These are phyloP conservation scores for Malassezia equina DNA, from an alignment of 1,284 basidiomycete genomes.

Conservation along the genomic window DNA sequence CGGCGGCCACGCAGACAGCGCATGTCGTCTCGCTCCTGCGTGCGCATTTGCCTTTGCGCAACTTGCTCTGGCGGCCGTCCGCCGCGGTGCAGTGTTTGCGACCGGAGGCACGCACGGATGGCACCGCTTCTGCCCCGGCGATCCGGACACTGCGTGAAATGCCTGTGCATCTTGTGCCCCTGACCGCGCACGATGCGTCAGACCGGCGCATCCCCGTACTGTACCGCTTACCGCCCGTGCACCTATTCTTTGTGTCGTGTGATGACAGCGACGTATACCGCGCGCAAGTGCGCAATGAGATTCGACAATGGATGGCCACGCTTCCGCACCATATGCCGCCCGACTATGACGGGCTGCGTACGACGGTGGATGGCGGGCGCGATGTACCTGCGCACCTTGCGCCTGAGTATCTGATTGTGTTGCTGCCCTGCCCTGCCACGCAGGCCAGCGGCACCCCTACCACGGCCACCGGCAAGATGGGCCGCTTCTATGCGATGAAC, in stretches of 20 bases:
- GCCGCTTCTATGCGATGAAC: slow-evolving; percentile 59
- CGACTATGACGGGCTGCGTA: slow-evolving; percentile 20
- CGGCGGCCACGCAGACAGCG: slow-evolving; percentile 25
- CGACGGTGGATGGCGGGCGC: slow-evolving; percentile 37
- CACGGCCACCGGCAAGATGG: slow-evolving; percentile 25
- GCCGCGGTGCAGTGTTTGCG: not conserved
- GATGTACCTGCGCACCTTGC: slow-evolving; percentile 20
- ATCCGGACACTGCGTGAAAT: slow-evolving; percentile 10
- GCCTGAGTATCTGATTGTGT: slow-evolving; percentile 44
- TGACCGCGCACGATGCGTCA: not conserved
- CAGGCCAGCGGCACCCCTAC: slow-evolving; percentile 64
- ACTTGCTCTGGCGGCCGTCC: slow-evolving; percentile 40
- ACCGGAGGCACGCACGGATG: not conserved
- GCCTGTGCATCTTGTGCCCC: slow-evolving; percentile 8
- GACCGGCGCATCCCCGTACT: not conserved
- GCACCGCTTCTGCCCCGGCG: slow-evolving; percentile 1
- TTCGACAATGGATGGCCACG: slow-evolving; percentile 40
- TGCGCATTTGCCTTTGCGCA: slow-evolving; percentile 41
- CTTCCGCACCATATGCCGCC: slow-evolving; percentile 20
- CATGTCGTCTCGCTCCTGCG: slow-evolving; percentile 29
- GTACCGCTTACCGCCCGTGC: slow-evolving; percentile 27
- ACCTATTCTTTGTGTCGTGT: slow-evolving; percentile 41
- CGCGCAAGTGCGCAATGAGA: slow-evolving; percentile 39
- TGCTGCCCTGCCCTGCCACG: slow-evolving; percentile 50
- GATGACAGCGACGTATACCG: slow-evolving; percentile 44